These are phyloP conservation scores for Pyrenula aspistea DNA, from an alignment of 495 filamentous ascomycete species.

Conservation along the genomic window DNA sequence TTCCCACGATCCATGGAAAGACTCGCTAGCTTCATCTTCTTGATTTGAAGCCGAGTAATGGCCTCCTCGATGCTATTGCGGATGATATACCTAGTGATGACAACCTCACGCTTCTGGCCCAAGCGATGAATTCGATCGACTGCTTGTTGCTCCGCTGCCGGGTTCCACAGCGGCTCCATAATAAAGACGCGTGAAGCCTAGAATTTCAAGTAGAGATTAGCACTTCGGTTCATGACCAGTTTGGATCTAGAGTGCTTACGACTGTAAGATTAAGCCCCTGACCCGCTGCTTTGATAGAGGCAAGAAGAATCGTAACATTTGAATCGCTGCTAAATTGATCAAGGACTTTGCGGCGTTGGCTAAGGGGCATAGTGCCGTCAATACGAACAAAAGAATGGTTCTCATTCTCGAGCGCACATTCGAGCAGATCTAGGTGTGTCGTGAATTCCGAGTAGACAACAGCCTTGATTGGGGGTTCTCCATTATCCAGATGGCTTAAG, in stretches of 20 bases:
- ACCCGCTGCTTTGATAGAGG: slow-evolving; percentile 86
- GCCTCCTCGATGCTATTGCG: slow-evolving; percentile 82
- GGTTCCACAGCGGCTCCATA: slow-evolving; percentile 98
- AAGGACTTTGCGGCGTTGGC: slow-evolving; percentile 58
- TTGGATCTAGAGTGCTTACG: too few species aligned
- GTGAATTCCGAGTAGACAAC: slow-evolving; percentile 95
- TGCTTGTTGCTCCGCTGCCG: slow-evolving; percentile 86
- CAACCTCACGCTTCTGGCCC: slow-evolving; percentile 75
- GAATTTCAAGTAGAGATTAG: too few species aligned
- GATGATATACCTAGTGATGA: slow-evolving; percentile 80
- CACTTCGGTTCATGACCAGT: too few species aligned
- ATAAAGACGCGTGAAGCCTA: slow-evolving; percentile 79
- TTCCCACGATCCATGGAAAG: slow-evolving; percentile 67
- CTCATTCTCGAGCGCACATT: slow-evolving; percentile 62
- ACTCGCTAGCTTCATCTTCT: slow-evolving; percentile 81
- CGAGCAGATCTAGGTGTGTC: slow-evolving; percentile 83
- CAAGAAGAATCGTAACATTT: slow-evolving; percentile 64
- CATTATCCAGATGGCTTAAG: slow-evolving; percentile 33
- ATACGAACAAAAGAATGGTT: slow-evolving; percentile 64
- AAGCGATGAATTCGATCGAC: slow-evolving; percentile 89
- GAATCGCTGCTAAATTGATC: slow-evolving; percentile 63
- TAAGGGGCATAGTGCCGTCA: slow-evolving; percentile 75
- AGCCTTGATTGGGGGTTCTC: slow-evolving; percentile 64
- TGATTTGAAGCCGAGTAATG: slow-evolving; percentile 76
- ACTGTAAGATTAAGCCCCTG: slow-evolving; percentile 84